These are phyloP conservation scores for Gracilaria caudata DNA, from an alignment of 23 red algal genomes.

Conservation along the genomic window DNA sequence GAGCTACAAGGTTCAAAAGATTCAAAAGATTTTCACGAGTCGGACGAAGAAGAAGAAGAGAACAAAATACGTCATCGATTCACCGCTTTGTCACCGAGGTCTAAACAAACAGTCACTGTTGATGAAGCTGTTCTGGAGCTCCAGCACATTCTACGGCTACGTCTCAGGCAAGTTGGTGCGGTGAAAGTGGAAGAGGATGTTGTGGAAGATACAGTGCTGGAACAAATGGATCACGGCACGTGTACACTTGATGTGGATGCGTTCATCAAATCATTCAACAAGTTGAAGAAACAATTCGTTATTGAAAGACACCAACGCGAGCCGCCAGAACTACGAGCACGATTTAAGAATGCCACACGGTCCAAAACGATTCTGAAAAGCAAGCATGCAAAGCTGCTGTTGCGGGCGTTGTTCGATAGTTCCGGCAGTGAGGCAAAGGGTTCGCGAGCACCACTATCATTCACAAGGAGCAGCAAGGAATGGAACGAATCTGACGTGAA, in stretches of 20 bases:
- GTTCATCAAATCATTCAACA: not conserved
- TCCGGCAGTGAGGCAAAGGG: not conserved
- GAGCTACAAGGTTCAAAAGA: not conserved
- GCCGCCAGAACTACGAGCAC: not conserved
- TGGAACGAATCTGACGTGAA: not conserved
- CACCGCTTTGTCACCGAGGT: not conserved
- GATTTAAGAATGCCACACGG: not conserved
- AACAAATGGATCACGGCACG: not conserved
- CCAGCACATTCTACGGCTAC: not conserved
- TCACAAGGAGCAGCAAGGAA: not conserved
- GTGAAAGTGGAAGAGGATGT: not conserved
- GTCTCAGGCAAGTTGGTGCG: no score
- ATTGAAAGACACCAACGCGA: not conserved
- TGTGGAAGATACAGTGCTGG: no score
- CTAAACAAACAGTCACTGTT: not conserved
- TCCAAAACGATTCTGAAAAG: not conserved
- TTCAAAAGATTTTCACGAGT: not conserved
- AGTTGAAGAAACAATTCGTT: not conserved
- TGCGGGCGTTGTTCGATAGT: not conserved
- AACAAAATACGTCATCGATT: not conserved
- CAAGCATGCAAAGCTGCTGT: not conserved
- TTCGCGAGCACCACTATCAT: not conserved
- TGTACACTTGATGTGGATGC: not conserved
- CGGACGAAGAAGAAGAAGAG: not conserved
- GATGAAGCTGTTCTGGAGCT: not conserved